Evolutionary conservation across 2,329 filamentous ascomycete genomes (phyloP), one percentile per base, ranked within the genome.

Genomic region (Claviceps sp.): DNA sequence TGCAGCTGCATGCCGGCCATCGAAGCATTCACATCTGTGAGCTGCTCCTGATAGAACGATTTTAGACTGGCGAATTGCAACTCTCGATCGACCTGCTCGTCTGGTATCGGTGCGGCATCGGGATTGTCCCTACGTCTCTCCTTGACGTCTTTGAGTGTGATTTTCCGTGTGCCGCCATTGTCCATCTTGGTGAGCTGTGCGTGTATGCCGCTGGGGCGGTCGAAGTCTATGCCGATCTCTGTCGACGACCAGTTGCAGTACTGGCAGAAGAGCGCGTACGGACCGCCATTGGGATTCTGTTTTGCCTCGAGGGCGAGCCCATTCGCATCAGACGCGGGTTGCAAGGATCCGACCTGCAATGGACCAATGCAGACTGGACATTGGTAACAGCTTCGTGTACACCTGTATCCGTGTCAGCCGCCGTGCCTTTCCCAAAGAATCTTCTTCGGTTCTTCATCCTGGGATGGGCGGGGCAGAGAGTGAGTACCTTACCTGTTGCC

Each of bases 201-300:
- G 57, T 87, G 84, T 55, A 98, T 89, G 55, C 88, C 88, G 54
- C 87, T 93, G 9, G 86, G 82, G 60, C 91, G 90, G 61, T 91
- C 88, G 63, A 98, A 94, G 61, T 87, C 82, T 66, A 98, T 84
- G 40, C 86, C 88, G 43, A 95, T 86, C 63, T 98, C 93, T 50
- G 85, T 77, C 1, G 89, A 91, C 56, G 81, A 88, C 93, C 93
- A 98, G 66, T 86, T 83, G 72, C 93, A 98, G 68, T 95, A 95
- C 50, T 83, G 81, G 71, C 93, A 98, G 40, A 84, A 80, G 43
- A 98, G 75, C 37, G 91, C 82, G 68, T 84, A 96, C 0, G 86
- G 83, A 2, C 70, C 72, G 34, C 70, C 61, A 54, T 63, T 67
- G 34, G 59, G 44, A 40, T 58, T 55, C 34, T 62, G 14, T 48